A percentile compares a stretch with the other conserved stretches of the same genome.
Conservation (phyloP, 1,284 basidiomycete species). For the Pseudozyma thailandica region DNA sequence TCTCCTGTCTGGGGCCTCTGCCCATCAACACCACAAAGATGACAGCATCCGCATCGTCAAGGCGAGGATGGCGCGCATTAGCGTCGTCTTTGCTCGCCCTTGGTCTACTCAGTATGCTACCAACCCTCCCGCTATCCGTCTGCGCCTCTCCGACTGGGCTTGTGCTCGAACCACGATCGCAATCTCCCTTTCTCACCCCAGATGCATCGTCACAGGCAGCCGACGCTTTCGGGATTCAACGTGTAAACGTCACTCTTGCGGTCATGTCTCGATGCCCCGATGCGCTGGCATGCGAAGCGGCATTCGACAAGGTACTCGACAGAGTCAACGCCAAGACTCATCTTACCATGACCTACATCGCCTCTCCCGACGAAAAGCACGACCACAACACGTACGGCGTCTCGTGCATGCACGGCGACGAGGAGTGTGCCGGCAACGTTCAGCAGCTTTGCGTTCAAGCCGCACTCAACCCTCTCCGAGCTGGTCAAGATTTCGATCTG, state of each 20-base stretch:
- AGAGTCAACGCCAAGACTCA: constrained; percentile 48
- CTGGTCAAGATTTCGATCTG: constrained; percentile 53
- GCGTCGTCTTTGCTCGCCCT: constrained; percentile 1
- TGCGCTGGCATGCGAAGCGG: constrained; percentile 50
- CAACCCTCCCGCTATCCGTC: background rate
- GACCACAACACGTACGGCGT: constrained; percentile 34
- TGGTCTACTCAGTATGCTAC: constrained; percentile 3
- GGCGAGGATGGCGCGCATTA: constrained; percentile 9
- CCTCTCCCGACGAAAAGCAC: constrained; percentile 18
- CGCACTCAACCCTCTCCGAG: constrained; percentile 47
- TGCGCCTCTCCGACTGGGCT: constrained; percentile 10
- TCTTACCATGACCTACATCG: constrained; percentile 53
- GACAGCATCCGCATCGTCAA: background rate
- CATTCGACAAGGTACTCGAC: constrained; percentile 53
- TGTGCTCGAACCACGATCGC: constrained; percentile 21
- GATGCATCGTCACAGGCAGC: constrained; percentile 3
- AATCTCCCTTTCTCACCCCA: constrained; percentile 14
- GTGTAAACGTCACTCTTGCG: constrained; percentile 50
- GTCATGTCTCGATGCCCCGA: constrained; percentile 59
- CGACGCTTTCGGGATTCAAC: constrained; percentile 23
- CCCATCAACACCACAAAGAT: background rate
- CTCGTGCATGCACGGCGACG: constrained; percentile 51
- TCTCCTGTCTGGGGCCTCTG: constrained; percentile 5
- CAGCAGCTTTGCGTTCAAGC: constrained; percentile 59
- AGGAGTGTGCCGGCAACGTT: constrained; percentile 55